Conservation (phyloP, 176 grass and related monocot species). For the Aegilops tauschii region DNA sequence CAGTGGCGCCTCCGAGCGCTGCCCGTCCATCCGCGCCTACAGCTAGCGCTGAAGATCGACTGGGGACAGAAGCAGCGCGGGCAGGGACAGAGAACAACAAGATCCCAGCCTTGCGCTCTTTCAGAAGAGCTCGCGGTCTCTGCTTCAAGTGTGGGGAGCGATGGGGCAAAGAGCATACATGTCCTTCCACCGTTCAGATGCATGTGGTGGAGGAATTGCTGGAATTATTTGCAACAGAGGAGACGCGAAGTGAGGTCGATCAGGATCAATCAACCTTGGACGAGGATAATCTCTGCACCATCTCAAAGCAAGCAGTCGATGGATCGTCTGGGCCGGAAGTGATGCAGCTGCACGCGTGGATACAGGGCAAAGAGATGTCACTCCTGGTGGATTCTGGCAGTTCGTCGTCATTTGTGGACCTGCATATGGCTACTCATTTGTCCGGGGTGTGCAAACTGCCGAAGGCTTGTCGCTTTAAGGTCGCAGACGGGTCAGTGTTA, state of each 20-base stretch:
- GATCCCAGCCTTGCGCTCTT: too few relatives aligned
- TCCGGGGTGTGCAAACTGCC: too few relatives aligned
- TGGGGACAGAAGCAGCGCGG: too few relatives aligned
- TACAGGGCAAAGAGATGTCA: neutral
- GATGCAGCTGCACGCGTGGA: neutral
- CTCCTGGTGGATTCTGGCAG: neutral
- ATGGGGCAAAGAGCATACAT: neutral
- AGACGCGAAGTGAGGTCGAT: neutral
- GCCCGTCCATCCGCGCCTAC: too few relatives aligned
- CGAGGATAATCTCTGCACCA: neutral
- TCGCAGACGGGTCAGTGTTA: too few relatives aligned
- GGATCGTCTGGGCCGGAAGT: neutral
- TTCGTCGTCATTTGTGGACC: neutral
- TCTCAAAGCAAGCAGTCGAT: neutral
- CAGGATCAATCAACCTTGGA: too few relatives aligned
- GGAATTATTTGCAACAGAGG: neutral
- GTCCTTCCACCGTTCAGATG: neutral
- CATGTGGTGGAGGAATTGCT: neutral
- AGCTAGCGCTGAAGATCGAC: too few relatives aligned
- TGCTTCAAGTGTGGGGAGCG: neutral
- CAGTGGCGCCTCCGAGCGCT: too few relatives aligned
- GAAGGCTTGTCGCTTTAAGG: too few relatives aligned
- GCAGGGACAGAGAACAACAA: too few relatives aligned
- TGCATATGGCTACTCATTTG: neutral
- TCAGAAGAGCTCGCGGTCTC: neutral